A percentile compares a stretch with the other conserved stretches of the same genome.
Evolutionary conservation across 2,329 filamentous ascomycete species (phyloP).

Genomic region (Aspergillus tanneri): DNA sequence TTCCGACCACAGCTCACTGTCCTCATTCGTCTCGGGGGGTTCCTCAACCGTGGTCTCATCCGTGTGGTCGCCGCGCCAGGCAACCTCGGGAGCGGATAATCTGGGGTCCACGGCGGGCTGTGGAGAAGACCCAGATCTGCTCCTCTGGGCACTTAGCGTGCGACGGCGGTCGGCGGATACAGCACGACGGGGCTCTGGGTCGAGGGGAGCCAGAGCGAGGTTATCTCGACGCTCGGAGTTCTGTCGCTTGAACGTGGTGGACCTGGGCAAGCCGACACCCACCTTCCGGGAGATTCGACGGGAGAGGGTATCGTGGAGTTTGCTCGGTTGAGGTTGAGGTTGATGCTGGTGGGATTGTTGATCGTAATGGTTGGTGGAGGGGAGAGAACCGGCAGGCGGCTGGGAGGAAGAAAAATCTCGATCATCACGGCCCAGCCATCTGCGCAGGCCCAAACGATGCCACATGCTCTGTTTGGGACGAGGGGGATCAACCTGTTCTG

Average conservation of each 20-base stretch:
- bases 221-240: slow-evolving; percentile 75
- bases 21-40: slow-evolving; percentile 30
- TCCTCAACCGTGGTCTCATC: slow-evolving; percentile 35
- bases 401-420: slow-evolving; percentile 33
- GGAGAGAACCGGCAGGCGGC: slow-evolving; percentile 18
- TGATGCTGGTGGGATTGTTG: slow-evolving; percentile 17
- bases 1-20: slow-evolving; percentile 27
- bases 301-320: slow-evolving; percentile 33
- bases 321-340: slow-evolving; percentile 17
- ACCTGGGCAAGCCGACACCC: slow-evolving; percentile 73
- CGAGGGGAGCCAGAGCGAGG: slow-evolving; percentile 66
- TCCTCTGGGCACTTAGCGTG: slow-evolving; percentile 45
- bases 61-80: slow-evolving; percentile 33
- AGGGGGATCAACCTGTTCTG: slow-evolving; percentile 31
- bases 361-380: slow-evolving; percentile 9
- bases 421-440: slow-evolving; percentile 45
- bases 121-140: slow-evolving; percentile 45
- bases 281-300: slow-evolving; percentile 51
- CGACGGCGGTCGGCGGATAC: slow-evolving; percentile 57
- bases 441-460: slow-evolving; percentile 44
- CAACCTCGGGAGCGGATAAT: slow-evolving; percentile 44
- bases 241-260: slow-evolving; percentile 78
- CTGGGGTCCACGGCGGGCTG: slow-evolving; percentile 38
- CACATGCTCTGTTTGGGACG: slow-evolving; percentile 46
- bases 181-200: slow-evolving; percentile 65